phyloP scores from a whole-genome alignment of 2,329 filamentous ascomycete species.

The Aspergillus persii region DNA sequence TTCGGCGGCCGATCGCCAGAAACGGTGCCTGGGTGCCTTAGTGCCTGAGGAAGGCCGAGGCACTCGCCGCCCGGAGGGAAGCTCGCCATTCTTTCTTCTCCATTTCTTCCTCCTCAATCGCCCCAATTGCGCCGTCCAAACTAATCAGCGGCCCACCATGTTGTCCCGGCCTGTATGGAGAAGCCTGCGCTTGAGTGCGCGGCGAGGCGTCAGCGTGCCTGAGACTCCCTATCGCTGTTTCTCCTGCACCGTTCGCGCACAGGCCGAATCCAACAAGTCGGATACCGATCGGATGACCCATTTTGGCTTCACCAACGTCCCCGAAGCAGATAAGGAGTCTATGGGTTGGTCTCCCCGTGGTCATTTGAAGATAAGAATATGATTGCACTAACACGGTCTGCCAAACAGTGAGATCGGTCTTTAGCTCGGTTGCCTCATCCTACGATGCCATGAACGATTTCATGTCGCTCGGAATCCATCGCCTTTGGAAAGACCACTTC shows the following conservation, averaged over 20 bases:
- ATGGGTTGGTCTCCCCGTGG: conserved; percentile 47
- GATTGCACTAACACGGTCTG: not conserved
- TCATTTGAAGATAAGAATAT: not conserved
- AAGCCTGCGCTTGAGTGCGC: conserved; percentile 34
- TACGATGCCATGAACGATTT: conserved; percentile 99
- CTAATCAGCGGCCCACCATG: conserved; percentile 22
- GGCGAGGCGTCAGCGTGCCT: conserved; percentile 26
- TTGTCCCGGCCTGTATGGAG: conserved; percentile 37
- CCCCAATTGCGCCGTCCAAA: not conserved
- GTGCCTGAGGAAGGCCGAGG: not conserved
- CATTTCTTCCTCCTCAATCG: not conserved
- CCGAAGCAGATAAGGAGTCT: conserved; percentile 73
- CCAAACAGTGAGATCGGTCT: conserved; percentile 73
- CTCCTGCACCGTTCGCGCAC: conserved; percentile 46
- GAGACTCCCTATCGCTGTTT: conserved; percentile 48
- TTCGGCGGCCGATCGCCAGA: not conserved
- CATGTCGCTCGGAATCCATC: conserved; percentile 96
- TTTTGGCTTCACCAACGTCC: conserved; percentile 85
- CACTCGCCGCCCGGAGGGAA: not conserved
- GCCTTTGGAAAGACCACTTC: conserved; percentile 97
- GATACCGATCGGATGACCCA: conserved; percentile 67
- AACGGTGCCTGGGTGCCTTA: not conserved
- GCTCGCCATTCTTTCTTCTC: not conserved
- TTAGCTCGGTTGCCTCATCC: conserved; percentile 88
- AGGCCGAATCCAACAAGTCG: conserved; percentile 38